Evolutionary conservation across 2,329 filamentous ascomycete species (phyloP).

Genomic region (Coleophoma eucalyptorum): DNA sequence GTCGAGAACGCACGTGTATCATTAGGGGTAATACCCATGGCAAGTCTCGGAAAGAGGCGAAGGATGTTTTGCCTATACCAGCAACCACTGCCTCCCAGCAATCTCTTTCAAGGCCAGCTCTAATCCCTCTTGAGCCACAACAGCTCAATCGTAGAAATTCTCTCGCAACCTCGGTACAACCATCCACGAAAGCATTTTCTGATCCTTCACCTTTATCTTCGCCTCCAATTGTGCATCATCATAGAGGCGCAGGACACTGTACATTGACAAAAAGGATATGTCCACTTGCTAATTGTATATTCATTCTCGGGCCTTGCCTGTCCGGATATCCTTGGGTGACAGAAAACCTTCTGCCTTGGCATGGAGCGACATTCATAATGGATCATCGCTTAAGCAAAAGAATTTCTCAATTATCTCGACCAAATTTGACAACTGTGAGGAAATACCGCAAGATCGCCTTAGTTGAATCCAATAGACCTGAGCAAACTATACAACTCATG

Average conservation of each 20-base stretch:
- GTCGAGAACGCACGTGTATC: constrained; percentile 8
- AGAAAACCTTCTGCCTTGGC: constrained; percentile 15
- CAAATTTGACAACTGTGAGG: constrained; percentile 10
- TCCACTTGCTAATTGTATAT: constrained; percentile 13
- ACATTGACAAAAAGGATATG: constrained; percentile 6
- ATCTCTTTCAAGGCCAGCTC: too few relatives aligned
- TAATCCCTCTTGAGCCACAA: too few relatives aligned
- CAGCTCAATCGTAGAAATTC: too few relatives aligned
- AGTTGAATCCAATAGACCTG: constrained; percentile 26
- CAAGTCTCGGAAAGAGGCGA: too few relatives aligned
- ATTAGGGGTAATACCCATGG: constrained; percentile 1
- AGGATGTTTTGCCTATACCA: too few relatives aligned
- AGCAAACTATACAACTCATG: constrained; percentile 27
- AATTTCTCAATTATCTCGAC: constrained; percentile 7
- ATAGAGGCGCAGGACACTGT: not conserved
- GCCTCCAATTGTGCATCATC: not conserved
- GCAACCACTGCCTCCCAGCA: too few relatives aligned
- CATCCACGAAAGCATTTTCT: too few relatives aligned
- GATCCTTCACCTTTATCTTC: not conserved
- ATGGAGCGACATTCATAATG: constrained; percentile 14
- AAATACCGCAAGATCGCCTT: constrained; percentile 26
- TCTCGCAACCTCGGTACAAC: too few relatives aligned
- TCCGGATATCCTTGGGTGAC: constrained; percentile 10
- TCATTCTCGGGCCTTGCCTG: constrained; percentile 23
- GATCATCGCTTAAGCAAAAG: constrained; percentile 8